These are phyloP conservation scores for Pseudoscleropodium purum DNA, from an alignment of 225 moss, liverwort and hornwort species.

Conservation along the genomic window DNA sequence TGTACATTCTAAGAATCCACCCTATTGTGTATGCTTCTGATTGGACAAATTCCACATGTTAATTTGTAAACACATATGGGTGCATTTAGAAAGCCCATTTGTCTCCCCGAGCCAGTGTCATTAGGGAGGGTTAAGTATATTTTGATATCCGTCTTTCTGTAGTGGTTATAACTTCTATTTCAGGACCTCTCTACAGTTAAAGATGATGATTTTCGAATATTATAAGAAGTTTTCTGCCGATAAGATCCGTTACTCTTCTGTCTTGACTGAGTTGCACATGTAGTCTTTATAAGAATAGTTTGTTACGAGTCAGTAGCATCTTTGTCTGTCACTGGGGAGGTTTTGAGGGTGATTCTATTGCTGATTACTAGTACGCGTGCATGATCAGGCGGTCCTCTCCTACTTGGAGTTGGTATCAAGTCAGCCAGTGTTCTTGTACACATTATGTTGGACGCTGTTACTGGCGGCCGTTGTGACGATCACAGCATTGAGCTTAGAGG, in stretches of 20 bases:
- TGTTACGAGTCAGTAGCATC: not conserved
- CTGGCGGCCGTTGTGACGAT: slow-evolving; percentile 44
- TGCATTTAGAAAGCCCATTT: not conserved
- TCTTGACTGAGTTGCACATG: not conserved
- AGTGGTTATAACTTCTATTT: not conserved
- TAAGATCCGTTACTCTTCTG: not conserved
- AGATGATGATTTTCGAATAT: not conserved
- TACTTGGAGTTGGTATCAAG: slow-evolving; percentile 28
- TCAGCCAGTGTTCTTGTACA: slow-evolving; percentile 48
- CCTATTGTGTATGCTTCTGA: not conserved
- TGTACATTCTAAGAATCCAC: not conserved
- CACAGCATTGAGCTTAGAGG: slow-evolving; percentile 54
- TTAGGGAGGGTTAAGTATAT: not conserved
- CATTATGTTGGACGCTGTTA: slow-evolving; percentile 48
- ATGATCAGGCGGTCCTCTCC: slow-evolving; percentile 27
- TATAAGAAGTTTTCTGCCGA: not conserved
- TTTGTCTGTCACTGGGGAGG: not conserved
- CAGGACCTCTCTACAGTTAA: not conserved
- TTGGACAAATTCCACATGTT: not conserved
- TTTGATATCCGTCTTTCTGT: not conserved
- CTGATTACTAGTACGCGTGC: not conserved
- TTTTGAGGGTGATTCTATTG: not conserved
- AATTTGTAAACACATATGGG: not conserved
- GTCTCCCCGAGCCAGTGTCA: not conserved
- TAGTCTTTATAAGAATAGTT: not conserved